These are phyloP conservation scores for Coprinopsis strossmayeri DNA, from an alignment of 768 basidiomycete genomes.

Conservation along the genomic window DNA sequence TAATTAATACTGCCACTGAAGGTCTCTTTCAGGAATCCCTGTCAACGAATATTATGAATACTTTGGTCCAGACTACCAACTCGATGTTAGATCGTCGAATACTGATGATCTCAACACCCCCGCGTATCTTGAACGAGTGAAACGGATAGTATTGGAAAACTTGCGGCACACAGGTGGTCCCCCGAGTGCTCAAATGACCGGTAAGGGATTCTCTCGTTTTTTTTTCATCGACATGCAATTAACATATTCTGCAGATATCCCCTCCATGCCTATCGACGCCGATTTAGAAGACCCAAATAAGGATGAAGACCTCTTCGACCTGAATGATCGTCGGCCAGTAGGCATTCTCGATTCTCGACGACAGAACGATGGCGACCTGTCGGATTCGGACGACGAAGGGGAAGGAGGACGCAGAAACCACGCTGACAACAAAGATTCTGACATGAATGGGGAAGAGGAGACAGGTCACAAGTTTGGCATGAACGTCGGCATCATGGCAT, in stretches of 20 bases:
- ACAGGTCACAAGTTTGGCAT: conserved; percentile 55
- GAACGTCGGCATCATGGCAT: conserved; percentile 65
- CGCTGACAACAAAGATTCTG: conserved; percentile 47
- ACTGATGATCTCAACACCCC: conserved; percentile 92
- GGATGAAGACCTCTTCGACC: conserved; percentile 77
- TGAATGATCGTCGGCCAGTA: conserved; percentile 70
- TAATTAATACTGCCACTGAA: conserved; percentile 2
- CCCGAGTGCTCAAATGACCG: conserved; percentile 88
- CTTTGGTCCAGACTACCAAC: conserved; percentile 94
- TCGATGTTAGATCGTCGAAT: conserved; percentile 92
- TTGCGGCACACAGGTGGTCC: conserved; percentile 80
- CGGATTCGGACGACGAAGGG: conserved; percentile 98
- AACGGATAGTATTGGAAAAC: conserved; percentile 87
- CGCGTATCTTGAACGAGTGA: conserved; percentile 90
- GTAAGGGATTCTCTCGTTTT: conserved; percentile 35
- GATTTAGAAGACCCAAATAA: conserved; percentile 73
- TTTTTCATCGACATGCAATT: not conserved
- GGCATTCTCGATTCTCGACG: conserved; percentile 74
- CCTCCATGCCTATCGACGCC: conserved; percentile 77
- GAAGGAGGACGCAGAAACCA: conserved; percentile 78
- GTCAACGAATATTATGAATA: conserved; percentile 99
- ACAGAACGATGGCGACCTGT: conserved; percentile 84
- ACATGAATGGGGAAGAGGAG: conserved; percentile 36
- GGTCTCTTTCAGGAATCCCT: conserved; percentile 66
- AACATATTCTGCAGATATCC: conserved; percentile 54